These are phyloP conservation scores for Penicillium sp. DNA, from an alignment of 2,329 filamentous ascomycete genomes.

Conservation along the genomic window DNA sequence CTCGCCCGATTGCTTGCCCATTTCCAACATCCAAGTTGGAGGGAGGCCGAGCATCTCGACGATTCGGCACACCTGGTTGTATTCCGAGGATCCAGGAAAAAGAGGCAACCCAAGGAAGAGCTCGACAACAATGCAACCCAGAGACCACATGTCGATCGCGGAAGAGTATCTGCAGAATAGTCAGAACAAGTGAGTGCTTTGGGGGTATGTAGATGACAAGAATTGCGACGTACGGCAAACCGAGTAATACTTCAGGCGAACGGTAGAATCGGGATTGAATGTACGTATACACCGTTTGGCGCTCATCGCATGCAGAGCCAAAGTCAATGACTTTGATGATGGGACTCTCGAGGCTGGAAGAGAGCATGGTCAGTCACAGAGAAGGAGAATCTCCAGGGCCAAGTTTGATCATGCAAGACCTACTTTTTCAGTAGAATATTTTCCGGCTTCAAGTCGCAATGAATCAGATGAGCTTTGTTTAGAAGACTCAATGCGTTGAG, in stretches of 20 bases:
- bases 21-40: slow-evolving; percentile 98
- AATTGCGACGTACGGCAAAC: slow-evolving; percentile 58
- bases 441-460: slow-evolving; percentile 96
- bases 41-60: slow-evolving; percentile 97
- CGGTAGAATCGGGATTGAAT: slow-evolving; percentile 98
- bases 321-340: slow-evolving; percentile 99
- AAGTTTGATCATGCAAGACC: slow-evolving; percentile 19
- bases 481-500: slow-evolving; percentile 85
- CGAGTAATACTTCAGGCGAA: slow-evolving; percentile 91
- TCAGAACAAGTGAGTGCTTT: slow-evolving; percentile 10
- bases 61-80: slow-evolving; percentile 95
- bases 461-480: slow-evolving; percentile 94
- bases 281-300: slow-evolving; percentile 98
- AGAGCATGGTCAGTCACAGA: background rate
- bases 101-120: slow-evolving; percentile 89
- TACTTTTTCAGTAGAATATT: slow-evolving; percentile 95
- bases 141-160: slow-evolving; percentile 99
- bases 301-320: slow-evolving; percentile 94
- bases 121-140: slow-evolving; percentile 97
- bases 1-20: slow-evolving; percentile 94
- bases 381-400: background rate
- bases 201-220: background rate
- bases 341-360: slow-evolving; percentile 72
- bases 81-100: slow-evolving; percentile 96
- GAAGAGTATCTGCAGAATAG: slow-evolving; percentile 67